Base-by-base conservation (phyloP, 352 stramenopile species). In the Elongisporangium prolatum region DNA sequence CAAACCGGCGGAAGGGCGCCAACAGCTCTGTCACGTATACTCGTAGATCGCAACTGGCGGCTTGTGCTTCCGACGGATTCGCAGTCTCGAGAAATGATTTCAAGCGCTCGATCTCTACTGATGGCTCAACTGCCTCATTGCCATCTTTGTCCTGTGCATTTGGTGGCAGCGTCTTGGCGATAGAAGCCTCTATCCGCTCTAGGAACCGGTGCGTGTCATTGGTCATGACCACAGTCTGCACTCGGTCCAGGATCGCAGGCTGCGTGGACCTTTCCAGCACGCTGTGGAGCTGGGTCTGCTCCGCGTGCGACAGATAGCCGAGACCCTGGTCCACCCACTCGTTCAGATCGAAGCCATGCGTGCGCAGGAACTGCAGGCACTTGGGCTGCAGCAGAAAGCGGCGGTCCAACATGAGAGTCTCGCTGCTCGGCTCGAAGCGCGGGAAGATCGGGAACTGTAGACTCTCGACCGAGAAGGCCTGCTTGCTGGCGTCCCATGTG, bases 391-490 rank as follows among this genome's bases (percentile, higher is more conserved):
- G 37, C 34, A 88, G 64, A 49, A 93, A 93, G 14, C 76, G 65
- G 4, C 83, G 62, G 55, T 93, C 78, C 2, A 77, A 73, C 22
- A 64, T 58, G 52, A 54, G 52, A 55, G 47, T 48, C 44, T 28
- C 44, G 37, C 57, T 72, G 65, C 25, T 74, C 61, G 44, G 52
- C 22, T 80, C 56, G 28, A 75, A 81, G 13, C 76, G 63, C 10
- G 83, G 77, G 60, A 91, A 93, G 48, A 93, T 73, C 37, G 83
- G 83, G 65, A 91, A 93, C 58, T 89, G 80, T 63, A 83, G 88
- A 51, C 68, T 86, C 50, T 75, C 66, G 48, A 89, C 80, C 8
- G 72, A 61, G 55, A 91, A 93, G 22, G 53, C 25, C n/a, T 54
- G 57, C 21, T 56, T 57, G 1, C 73, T 52, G 13, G 55, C 54